Evolutionary conservation across 805 yeast species (phyloP).

Genomic region (Metschnikowia cerradonensis): DNA sequence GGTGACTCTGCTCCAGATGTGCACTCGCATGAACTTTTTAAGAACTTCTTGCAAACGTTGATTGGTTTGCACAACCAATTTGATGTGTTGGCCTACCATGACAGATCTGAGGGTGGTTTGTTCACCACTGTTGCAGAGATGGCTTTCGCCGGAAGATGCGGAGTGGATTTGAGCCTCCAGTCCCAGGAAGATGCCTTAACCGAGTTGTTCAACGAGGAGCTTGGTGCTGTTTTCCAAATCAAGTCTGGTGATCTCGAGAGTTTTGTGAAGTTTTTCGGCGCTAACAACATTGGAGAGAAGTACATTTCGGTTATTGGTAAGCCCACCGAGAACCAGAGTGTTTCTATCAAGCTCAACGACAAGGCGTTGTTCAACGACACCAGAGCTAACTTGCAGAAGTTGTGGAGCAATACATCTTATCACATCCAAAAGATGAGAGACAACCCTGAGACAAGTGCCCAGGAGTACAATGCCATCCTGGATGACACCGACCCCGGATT

Average conservation of each 20-base stretch:
- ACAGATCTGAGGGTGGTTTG: constrained; percentile 95
- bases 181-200: constrained; percentile 45
- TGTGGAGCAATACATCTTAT: constrained; percentile 87
- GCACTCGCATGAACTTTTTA: constrained; percentile 58
- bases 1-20: constrained; percentile 85
- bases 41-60: constrained; percentile 65
- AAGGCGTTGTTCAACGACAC: constrained; percentile 45
- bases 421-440: constrained; percentile 89
- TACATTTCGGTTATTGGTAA: constrained; percentile 63
- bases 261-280: constrained; percentile 53
- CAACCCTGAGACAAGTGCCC: constrained; percentile 84
- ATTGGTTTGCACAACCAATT: constrained; percentile 64
- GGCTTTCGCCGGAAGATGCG: constrained; percentile 95
- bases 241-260: constrained; percentile 45
- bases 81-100: constrained; percentile 85
- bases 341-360: constrained; percentile 48
- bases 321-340: constrained; percentile 52
- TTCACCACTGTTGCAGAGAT: constrained; percentile 81
- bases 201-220: constrained; percentile 82
- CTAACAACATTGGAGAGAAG: constrained; percentile 52
- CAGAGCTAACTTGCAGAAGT: constrained; percentile 70
- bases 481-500: constrained; percentile 92
- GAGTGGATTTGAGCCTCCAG: constrained; percentile 55
- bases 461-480: constrained; percentile 69
- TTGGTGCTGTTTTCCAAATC: constrained; percentile 95